Conservation (phyloP, 2,329 filamentous ascomycete species). For the Didymella sp. region DNA sequence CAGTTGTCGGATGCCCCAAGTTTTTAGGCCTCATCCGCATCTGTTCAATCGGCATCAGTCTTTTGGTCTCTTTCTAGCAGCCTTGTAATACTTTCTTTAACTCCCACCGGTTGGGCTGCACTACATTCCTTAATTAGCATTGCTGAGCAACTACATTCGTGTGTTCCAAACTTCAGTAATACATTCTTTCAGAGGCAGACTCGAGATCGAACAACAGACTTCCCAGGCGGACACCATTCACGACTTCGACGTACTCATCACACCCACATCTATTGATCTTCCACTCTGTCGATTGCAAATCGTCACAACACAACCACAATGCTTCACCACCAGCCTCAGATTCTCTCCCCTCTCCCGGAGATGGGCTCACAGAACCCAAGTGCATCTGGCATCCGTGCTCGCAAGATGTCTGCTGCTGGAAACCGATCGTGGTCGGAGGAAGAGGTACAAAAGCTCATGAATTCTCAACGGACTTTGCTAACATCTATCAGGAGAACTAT, state of each 20-base stretch:
- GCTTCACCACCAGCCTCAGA: slow-evolving; percentile 50
- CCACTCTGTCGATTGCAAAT: slow-evolving; percentile 4
- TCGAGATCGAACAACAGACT: slow-evolving; percentile 58
- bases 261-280: slow-evolving; percentile 50
- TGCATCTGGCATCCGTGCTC: slow-evolving; percentile 65
- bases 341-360: slow-evolving; percentile 49
- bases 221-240: slow-evolving; percentile 36
- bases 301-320: slow-evolving; percentile 29
- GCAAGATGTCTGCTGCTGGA: slow-evolving; percentile 74
- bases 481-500: slow-evolving; percentile 73
- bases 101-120: slow-evolving; percentile 63
- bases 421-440: slow-evolving; percentile 86
- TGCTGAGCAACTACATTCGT: slow-evolving; percentile 52
- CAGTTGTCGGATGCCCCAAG: slow-evolving; percentile 44
- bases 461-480: slow-evolving; percentile 11
- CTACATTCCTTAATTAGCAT: slow-evolving; percentile 59
- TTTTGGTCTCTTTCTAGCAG: slow-evolving; percentile 50
- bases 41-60: slow-evolving; percentile 50
- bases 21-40: slow-evolving; percentile 49
- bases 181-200: slow-evolving; percentile 49
- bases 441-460: slow-evolving; percentile 64
- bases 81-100: slow-evolving; percentile 57
- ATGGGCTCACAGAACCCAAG: slow-evolving; percentile 42
- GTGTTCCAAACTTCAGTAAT: slow-evolving; percentile 44
- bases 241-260: slow-evolving; percentile 22